Base-by-base conservation (phyloP, 2,329 filamentous ascomycete species). In the Colletotrichum sp. region DNA sequence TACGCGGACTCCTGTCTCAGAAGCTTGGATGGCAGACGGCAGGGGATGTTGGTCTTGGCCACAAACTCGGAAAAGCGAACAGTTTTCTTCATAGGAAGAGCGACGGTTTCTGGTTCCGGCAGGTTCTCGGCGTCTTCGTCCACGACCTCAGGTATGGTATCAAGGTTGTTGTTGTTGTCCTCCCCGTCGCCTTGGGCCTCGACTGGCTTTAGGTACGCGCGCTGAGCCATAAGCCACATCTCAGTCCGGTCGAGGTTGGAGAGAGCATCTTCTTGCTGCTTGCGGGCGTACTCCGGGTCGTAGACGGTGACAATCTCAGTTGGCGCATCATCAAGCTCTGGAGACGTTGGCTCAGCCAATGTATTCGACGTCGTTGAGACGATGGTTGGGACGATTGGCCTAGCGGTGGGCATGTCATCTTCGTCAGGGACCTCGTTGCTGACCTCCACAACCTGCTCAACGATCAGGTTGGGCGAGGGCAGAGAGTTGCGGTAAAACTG, bases 221-320 rank as follows among this genome's bases (percentile, higher is more conserved):
- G 92, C 82, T 98, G 96, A 9, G 95, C 94, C 78, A 92, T 87
- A 34, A 98, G 90, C 96, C 96, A 98, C 58, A 94, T 84, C 78
- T 94, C 93, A 6, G 96, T 98, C 75, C 95, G 92, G 82, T 97
- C 94, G 66, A 97, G 85, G 79, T 96, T 95, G n/a, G 90, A 90
- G 24, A 92, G 86, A 9, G 94, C 92, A 57, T 89, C 89, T 76
- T 93, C 87, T 79, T 94, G 90, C 75, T 98, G 90, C 81, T 95
- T 94, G 67, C 89, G 88, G 62, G 92, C 89, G 79, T 98, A 98
- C 74, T 91, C 88, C 70, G 95, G 90, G 76, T 95, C 94, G 79
- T 94, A 95, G 76, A 94, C 92, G 57, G 88, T 88, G 31, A 92
- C 87, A 51, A 93, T 93, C 79, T 93, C 91, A 58, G 90, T 91